Evolutionary conservation across 805 yeast species (phyloP), one percentile per base, ranked within the genome.

Genomic region (Cyberlindnera japonica): DNA sequence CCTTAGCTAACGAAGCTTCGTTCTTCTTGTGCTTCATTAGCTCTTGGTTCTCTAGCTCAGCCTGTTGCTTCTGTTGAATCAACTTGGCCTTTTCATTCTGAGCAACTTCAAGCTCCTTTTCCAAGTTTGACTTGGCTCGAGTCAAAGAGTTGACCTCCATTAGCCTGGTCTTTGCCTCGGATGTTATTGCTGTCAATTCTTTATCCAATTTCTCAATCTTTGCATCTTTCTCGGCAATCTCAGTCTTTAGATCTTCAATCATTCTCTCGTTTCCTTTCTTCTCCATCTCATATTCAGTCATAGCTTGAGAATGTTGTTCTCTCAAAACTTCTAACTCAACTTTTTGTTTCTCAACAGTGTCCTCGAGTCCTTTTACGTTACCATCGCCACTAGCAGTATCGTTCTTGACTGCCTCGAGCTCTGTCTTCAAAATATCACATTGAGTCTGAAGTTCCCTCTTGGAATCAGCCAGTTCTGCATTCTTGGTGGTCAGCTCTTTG

Each of bases 221-320:
- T 0, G 39, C 26, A 1, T 37, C 35, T 11, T 43, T 29, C 23
- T 42, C 46, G 25, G 41, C 37, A 5, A 35, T 33, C 13, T 44
- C 33, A n/a, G 38, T 38, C 13, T 46, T 38, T 17, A 46, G 20
- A 11, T 38, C 36, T 10, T 40, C 44, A 14, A 43, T 30, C 14
- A 22, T 16, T 33, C 52, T 49, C 3, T 33, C 15, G n/a, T 39
- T 44, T 19, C 47, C 46, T 7, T 45, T 21, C 19, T 44, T 48
- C 15, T 44, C 51, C 31, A 62, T 37, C 53, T 60, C 43, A 33
- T 52, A 47, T 21, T 43, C 48, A 5, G 51, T 42, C 32, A 64
- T 49, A 11, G 65, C 61, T 14, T 59, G 63, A 1, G 67, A 50
- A 38, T 65, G 65, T 44, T 69, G 68, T 6, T 61, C 48, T 28